Evolutionary conservation across 2,329 filamentous ascomycete genomes (phyloP).

Genomic region (Gnomoniopsis sp.): DNA sequence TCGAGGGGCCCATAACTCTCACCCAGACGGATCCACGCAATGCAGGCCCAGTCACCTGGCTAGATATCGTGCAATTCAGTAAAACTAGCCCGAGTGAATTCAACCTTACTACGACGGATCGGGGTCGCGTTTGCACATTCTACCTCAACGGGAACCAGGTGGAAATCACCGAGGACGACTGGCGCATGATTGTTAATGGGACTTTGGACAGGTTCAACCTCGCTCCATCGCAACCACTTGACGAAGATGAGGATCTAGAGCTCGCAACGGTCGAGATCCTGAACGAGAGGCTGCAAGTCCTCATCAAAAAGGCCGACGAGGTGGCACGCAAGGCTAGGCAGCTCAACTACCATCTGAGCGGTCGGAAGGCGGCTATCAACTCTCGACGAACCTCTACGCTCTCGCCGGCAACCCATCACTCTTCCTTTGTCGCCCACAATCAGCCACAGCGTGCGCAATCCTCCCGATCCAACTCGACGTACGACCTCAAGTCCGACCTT

Average conservation of each 20-base stretch:
- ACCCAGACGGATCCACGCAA: slow-evolving; percentile 55
- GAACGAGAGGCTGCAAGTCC: slow-evolving; percentile 70
- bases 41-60: slow-evolving; percentile 63
- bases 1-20: slow-evolving; percentile 71
- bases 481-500: slow-evolving; percentile 52
- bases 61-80: slow-evolving; percentile 82
- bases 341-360: slow-evolving; percentile 76
- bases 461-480: slow-evolving; percentile 30
- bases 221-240: slow-evolving; percentile 75
- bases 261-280: slow-evolving; percentile 79
- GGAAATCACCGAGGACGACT: slow-evolving; percentile 86
- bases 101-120: slow-evolving; percentile 65
- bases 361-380: slow-evolving; percentile 69
- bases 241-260: slow-evolving; percentile 84
- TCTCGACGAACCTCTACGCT: slow-evolving; percentile 50
- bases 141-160: slow-evolving; percentile 76
- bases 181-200: slow-evolving; percentile 76
- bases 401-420: slow-evolving; percentile 28
- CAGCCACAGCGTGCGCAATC: slow-evolving; percentile 24
- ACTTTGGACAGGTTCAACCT: slow-evolving; percentile 70
- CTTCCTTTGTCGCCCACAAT: slow-evolving; percentile 34
- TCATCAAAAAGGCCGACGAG: slow-evolving; percentile 80
- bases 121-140: slow-evolving; percentile 74
- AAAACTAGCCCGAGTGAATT: slow-evolving; percentile 78
- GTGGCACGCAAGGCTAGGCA: slow-evolving; percentile 62